Conservation (phyloP, 1,284 basidiomycete genomes). For the Ceratobasidium sp. region DNA sequence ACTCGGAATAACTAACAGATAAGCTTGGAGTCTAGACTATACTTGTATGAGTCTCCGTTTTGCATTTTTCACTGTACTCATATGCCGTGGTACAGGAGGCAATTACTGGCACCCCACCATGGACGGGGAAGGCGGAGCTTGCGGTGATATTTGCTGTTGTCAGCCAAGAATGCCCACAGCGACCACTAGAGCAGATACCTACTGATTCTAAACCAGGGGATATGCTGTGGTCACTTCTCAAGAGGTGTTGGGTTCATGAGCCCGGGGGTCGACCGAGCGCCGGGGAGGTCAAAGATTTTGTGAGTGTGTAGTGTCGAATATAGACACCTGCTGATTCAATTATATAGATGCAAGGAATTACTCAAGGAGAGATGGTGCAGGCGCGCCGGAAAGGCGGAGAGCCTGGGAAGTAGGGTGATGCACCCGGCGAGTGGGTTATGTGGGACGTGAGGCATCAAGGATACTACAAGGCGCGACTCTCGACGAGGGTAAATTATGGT, state of each 20-base stretch:
- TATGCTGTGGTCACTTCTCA: constrained; percentile 2
- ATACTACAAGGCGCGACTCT: no score
- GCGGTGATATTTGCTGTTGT: background rate
- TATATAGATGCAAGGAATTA: background rate
- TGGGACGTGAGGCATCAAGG: no score
- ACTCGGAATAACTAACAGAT: background rate
- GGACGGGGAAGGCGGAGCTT: background rate
- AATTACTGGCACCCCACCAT: background rate
- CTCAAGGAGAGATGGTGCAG: background rate
- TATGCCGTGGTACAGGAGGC: background rate
- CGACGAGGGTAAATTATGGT: no score
- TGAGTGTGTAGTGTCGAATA: background rate
- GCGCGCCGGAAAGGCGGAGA: no score
- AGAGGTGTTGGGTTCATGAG: constrained; percentile 9
- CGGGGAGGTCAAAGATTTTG: background rate
- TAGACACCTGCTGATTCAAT: background rate
- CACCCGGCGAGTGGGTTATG: no score
- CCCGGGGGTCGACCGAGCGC: constrained; percentile 1
- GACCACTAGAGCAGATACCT: background rate
- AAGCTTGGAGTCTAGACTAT: background rate
- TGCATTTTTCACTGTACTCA: background rate
- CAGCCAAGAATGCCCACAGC: background rate
- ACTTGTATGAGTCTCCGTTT: background rate
- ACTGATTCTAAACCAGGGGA: background rate
- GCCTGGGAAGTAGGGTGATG: no score